Evolutionary conservation across 495 filamentous ascomycete species (phyloP), one percentile per base, ranked within the genome.

Genomic region (Penicillium lagena): DNA sequence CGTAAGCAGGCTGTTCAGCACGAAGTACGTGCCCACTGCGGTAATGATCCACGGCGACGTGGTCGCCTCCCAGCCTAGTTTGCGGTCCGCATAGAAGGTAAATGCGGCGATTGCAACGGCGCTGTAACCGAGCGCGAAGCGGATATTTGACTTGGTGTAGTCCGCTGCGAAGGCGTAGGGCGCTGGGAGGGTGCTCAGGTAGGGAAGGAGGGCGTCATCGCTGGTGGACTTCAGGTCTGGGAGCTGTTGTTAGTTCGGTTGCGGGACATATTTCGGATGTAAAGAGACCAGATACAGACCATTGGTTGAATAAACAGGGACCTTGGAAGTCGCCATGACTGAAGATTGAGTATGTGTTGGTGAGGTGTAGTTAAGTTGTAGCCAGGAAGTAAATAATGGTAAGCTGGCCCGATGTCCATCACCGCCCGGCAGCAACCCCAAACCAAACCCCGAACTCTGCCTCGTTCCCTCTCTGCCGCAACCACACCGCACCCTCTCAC

Each of bases 141-240:
- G 87, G 35, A 93, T 75, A 60, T 96, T 89, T 54, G 81, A 79
- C 37, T 90, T 82, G 46, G 59, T 72, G 75, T 98, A 83, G 53
- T 84, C 81, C 61, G 90, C 89, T 22, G 64, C 75, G 76, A 94
- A 96, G 46, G 80, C 75, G 54, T 67, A 74, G 12, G 69, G 71
- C 6, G 64, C 56, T 6, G 71, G 67, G 34, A 96, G 83, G 13
- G 78, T 83, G 63, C 80, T 88, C 39, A 97, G 81, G 68, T 96
- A 96, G 66, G 89, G 86, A n/a, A 83, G 78, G 38, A 98, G 80
- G 43, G 89, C 87, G 59, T 98, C 93, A 73, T 98, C 93, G 57
- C 84, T 87, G 13, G 90, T 94, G 62, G 94, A 95, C 68, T 97
- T 97, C 45, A 98, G 84, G 62, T 96, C 93, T 95, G 56, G 35